A percentile compares a stretch with the other conserved stretches of the same genome.
phyloP scores from a whole-genome alignment of 1,284 basidiomycete species.

The Cutaneotrichosporon sp. region DNA sequence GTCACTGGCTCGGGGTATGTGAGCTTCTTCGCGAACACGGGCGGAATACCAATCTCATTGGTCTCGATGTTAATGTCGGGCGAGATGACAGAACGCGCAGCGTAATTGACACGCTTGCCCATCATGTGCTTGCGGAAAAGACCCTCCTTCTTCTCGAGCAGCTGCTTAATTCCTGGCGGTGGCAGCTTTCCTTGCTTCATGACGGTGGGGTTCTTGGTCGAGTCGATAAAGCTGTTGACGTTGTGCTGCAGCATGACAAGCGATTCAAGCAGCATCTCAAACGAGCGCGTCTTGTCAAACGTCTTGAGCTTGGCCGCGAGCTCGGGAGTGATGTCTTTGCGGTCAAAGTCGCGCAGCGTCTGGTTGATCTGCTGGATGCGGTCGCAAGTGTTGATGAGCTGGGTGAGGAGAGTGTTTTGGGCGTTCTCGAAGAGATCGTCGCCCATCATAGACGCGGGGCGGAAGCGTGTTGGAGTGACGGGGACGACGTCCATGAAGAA shows the following conservation, averaged over 20 bases:
- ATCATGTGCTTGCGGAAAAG: slow-evolving; percentile 99
- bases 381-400: slow-evolving; percentile 75
- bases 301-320: slow-evolving; percentile 13
- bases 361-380: slow-evolving; percentile 72
- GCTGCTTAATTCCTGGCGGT: slow-evolving; percentile 91
- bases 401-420: slow-evolving; percentile 89
- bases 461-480: slow-evolving; percentile 91
- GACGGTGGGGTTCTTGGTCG: slow-evolving; percentile 85
- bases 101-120: slow-evolving; percentile 99
- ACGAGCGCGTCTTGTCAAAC: slow-evolving; percentile 52
- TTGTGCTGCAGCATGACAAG: slow-evolving; percentile 88
- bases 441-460: slow-evolving; percentile 87
- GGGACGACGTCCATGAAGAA: slow-evolving; percentile 94
- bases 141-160: slow-evolving; percentile 98
- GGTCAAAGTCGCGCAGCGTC: slow-evolving; percentile 13
- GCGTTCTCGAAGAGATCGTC: slow-evolving; percentile 93
- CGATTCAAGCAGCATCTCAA: slow-evolving; percentile 70
- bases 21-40: slow-evolving; percentile 93
- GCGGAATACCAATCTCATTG: slow-evolving; percentile 97
- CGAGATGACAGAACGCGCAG: slow-evolving; percentile 97
- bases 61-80: slow-evolving; percentile 99
- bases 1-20: slow-evolving; percentile 98
- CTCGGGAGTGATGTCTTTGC: slow-evolving; percentile 13
- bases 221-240: slow-evolving; percentile 97
- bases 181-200: slow-evolving; percentile 86